Evolutionary conservation across 2,329 filamentous ascomycete genomes (phyloP), one percentile per base, ranked within the genome.

Genomic region (Alternaria tenuissima): DNA sequence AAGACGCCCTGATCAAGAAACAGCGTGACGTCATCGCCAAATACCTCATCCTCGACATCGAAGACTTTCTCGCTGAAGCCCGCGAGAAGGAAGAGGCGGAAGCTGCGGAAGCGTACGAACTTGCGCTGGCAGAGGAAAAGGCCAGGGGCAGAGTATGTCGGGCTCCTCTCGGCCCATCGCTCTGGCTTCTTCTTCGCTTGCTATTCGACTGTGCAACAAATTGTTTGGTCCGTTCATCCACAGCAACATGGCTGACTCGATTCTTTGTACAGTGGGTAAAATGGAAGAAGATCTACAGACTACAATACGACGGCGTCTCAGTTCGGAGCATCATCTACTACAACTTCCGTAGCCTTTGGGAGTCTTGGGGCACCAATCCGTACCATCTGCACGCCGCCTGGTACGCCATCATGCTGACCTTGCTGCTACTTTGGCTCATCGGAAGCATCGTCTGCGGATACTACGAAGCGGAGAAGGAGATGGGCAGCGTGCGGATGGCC

Each of bases 21-120:
- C 56, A 55, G 28, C 51, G 51, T 36, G 43, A 59, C 43, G 47
- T 49, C 14, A 36, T 59, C 26, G 32, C 52, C 34, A 44, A 48
- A n/a, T 59, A 59, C 52, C 56, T 59, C 8, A 55, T 55, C 43
- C 43, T 55, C 28, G 56, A 59, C 30, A 55, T 59, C 16, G 52
- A 59, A 44, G 52, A 55, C 22, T 48, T 43, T 20, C 51, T 59
- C 3, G 51, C 43, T 22, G 43, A 59, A 26, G 43, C 43, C 4
- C 43, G 43, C 2, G 43, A 38, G 5, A 48, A 55, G 39, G 20
- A 43, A 16, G 56, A 48, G n/a, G 30, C 20, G 9, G 49, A 52
- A 12, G 36, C 49, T 36, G 55, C 20, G 36, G 55, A 46, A 36
- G 32, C 52, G 8, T 55, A 46, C 32, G 52, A 47, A 18, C 36